These are phyloP conservation scores for Penicillium sp. DNA, from an alignment of 2,329 filamentous ascomycete genomes.

Conservation along the genomic window DNA sequence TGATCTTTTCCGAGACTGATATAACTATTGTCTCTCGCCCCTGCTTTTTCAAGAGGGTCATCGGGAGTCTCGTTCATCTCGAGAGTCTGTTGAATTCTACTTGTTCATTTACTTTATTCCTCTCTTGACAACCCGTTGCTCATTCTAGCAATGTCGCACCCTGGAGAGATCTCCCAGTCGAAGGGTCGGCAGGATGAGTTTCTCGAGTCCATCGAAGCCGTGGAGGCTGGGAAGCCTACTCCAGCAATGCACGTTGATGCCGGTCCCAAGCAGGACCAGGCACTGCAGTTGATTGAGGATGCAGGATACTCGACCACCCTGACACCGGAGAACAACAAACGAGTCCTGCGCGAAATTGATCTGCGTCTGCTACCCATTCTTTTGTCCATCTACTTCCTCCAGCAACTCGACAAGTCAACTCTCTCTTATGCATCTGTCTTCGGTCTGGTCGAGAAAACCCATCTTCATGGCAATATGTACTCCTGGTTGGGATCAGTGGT, in stretches of 20 bases:
- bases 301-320: slow-evolving; percentile 55
- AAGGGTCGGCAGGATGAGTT: slow-evolving; percentile 35
- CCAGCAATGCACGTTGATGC: background rate
- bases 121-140: background rate
- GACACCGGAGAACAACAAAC: slow-evolving; percentile 59
- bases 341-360: slow-evolving; percentile 60
- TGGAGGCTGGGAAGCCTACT: slow-evolving; percentile 7
- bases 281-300: slow-evolving; percentile 56
- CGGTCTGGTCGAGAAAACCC: slow-evolving; percentile 64
- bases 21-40: slow-evolving; percentile 2
- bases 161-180: slow-evolving; percentile 20
- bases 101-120: background rate
- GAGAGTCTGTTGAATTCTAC: background rate
- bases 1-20: slow-evolving; percentile 6
- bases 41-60: background rate
- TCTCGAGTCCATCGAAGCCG: slow-evolving; percentile 35
- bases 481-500: slow-evolving; percentile 60
- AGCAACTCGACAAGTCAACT: slow-evolving; percentile 68
- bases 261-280: slow-evolving; percentile 50
- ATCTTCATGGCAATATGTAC: slow-evolving; percentile 62
- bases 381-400: slow-evolving; percentile 67
- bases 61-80: background rate
- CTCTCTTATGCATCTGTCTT: slow-evolving; percentile 68
- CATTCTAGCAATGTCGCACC: slow-evolving; percentile 28
- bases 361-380: slow-evolving; percentile 60